Conservation (phyloP, 148 eudicot species). For the Arctostaphylos glauca region DNA sequence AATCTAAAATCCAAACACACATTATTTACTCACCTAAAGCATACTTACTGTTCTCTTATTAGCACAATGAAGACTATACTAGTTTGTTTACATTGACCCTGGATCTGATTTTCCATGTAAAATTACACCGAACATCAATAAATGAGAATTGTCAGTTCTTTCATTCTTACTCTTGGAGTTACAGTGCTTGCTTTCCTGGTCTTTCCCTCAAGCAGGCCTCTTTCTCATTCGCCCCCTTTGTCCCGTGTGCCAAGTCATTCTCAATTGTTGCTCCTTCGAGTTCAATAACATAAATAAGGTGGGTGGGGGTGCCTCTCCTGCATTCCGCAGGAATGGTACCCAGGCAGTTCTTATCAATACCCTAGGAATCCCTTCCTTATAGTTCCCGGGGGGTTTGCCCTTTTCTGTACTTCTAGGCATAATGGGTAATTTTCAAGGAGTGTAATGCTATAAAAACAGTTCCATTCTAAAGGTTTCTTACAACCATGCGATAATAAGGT, state of each 20-base stretch:
- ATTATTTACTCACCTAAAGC: not conserved
- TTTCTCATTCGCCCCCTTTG: no score
- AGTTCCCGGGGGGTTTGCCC: no score
- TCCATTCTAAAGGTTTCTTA: no score
- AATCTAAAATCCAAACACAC: not conserved
- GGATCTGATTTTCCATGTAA: not conserved
- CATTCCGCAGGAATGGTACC: not conserved
- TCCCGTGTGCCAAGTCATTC: no score
- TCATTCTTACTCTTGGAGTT: not conserved
- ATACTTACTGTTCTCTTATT: not conserved
- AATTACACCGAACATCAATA: not conserved
- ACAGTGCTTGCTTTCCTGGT: no score
- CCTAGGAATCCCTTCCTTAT: not conserved
- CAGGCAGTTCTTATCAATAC: not conserved
- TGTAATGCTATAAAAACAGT: not conserved
- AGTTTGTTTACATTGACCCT: not conserved
- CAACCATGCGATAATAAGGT: no score
- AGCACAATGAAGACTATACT: not conserved
- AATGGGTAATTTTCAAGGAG: not conserved
- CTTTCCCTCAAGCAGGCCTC: no score
- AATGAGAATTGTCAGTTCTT: not conserved
- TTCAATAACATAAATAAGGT: no score
- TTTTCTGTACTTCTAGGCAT: no score
- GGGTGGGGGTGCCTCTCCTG: not conserved
- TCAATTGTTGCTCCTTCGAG: no score